Evolutionary conservation across 164 flowering plant genomes (phyloP).

Genomic region (Magnolia kwangsiensis): DNA sequence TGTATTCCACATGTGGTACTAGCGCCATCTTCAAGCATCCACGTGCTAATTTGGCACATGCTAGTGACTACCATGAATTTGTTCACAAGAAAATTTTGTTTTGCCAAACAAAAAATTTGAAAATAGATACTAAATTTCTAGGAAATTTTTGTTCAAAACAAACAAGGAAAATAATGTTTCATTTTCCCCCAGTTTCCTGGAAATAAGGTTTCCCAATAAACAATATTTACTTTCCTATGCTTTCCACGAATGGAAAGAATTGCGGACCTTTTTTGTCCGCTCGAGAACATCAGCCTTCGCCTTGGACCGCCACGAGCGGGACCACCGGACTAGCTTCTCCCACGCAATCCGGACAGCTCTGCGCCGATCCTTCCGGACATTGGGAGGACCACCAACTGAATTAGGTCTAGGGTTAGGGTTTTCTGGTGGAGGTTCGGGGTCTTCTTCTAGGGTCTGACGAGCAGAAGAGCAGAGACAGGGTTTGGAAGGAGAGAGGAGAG

Average conservation of each 20-base stretch:
- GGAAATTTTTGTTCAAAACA: too few relatives aligned
- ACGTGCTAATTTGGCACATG: too few relatives aligned
- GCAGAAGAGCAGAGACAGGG: slow-evolving; percentile 11
- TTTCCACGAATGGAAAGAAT: background rate
- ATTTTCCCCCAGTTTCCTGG: too few relatives aligned
- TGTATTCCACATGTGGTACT: too few relatives aligned
- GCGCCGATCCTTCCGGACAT: slow-evolving; percentile 42
- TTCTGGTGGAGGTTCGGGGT: slow-evolving; percentile 6
- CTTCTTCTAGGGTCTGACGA: background rate
- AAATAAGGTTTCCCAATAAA: background rate
- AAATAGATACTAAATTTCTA: too few relatives aligned
- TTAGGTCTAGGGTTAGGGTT: slow-evolving; percentile 7
- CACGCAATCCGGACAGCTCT: slow-evolving; percentile 74
- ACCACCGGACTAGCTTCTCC: slow-evolving; percentile 96
- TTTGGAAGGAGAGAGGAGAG: slow-evolving; percentile 10
- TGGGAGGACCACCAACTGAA: background rate
- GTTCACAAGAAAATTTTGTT: too few relatives aligned
- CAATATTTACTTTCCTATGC: background rate
- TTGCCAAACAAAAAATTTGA: too few relatives aligned
- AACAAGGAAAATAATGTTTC: too few relatives aligned
- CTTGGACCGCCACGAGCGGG: slow-evolving; percentile 84
- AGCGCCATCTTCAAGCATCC: too few relatives aligned
- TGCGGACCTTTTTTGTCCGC: slow-evolving; percentile 72
- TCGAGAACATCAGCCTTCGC: slow-evolving; percentile 76
- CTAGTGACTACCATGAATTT: too few relatives aligned